phyloP scores from a whole-genome alignment of 129 eudicot species.

The Deinandra increscens region DNA sequence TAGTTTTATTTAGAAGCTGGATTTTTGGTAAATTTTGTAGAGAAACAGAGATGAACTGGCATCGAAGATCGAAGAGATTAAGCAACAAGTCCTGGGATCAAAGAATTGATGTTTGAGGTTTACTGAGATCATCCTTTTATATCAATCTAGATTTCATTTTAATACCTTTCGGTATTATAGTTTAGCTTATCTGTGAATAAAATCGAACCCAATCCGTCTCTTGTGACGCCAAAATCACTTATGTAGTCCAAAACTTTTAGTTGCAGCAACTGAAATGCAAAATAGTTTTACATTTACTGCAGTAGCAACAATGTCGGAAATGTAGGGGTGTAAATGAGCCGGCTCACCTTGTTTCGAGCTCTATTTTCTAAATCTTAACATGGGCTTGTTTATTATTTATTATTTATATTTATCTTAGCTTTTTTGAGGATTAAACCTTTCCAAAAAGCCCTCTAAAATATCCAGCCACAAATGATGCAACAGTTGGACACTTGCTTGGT shows the following conservation, averaged over 20 bases:
- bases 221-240: neutral
- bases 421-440: too few relatives aligned
- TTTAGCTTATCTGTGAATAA: conserved; percentile 21
- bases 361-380: too few relatives aligned
- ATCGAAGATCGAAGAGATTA: conserved; percentile 64
- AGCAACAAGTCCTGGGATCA: conserved; percentile 69
- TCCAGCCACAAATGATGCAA: neutral
- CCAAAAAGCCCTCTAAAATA: neutral
- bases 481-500: neutral
- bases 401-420: too few relatives aligned
- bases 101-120: conserved; percentile 30
- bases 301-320: neutral
- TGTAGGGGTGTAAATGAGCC: neutral
- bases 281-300: neutral
- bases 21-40: conserved; percentile 39
- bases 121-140: conserved; percentile 8
- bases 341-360: too few relatives aligned
- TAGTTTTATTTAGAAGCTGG: neutral
- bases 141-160: conserved; percentile 14
- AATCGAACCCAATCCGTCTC: conserved; percentile 2
- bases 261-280: neutral
- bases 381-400: too few relatives aligned
- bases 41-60: conserved; percentile 71
- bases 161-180: neutral
- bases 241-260: neutral